Base-by-base conservation (phyloP, 371 early-diverging fungal genomes). In the Syncephalastrum contaminatum region DNA sequence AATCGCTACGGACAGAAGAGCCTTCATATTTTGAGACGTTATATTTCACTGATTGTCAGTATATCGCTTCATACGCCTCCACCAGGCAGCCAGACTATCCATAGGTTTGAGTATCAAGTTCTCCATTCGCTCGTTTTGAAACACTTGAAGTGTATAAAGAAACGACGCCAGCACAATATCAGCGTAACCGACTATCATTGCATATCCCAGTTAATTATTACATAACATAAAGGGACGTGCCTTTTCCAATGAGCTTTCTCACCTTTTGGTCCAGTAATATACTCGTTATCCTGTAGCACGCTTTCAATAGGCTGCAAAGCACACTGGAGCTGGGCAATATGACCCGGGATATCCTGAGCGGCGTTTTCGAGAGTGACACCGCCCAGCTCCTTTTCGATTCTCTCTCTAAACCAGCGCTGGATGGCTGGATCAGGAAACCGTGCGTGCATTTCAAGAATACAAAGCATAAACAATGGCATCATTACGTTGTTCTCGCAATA, bases 331-430 rank as follows among this genome's bases (percentile, higher is more conserved):
- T 20, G 43, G 25, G 21, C 27, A 21, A 36, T 56, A 18, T 30
- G 21, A 15, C 14, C 20, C 21, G 18, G 15, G 27, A 39, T 41
- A 41, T 30, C 39, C 24, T 36, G 41, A 8, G 48, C 48, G 6
- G 42, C 48, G 15, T 30, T 14, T 24, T 56, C 56, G 10, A 56
- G 49, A 2, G 47, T 48, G 10, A 30, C 15, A 6, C 21, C 44
- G 21, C 20, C 36, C 47, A 2, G 21, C 6, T 40, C 20, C n/a
- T 48, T 56, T 49, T 18, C 56, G 48, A 24, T 27, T 27, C 25
- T 56, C 24, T 24, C 56, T 40, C 36, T 30, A 42, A 48, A 56
- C 56, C 56, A 56, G 6, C 47, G 20, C 25, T 56, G 56, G 41
- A 47, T 27, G 14, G 12, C 48, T 20, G 36, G 25, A 15, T 48